These are phyloP conservation scores for Xenoacremonium recifei DNA, from an alignment of 2,329 filamentous ascomycete species.

Conservation along the genomic window DNA sequence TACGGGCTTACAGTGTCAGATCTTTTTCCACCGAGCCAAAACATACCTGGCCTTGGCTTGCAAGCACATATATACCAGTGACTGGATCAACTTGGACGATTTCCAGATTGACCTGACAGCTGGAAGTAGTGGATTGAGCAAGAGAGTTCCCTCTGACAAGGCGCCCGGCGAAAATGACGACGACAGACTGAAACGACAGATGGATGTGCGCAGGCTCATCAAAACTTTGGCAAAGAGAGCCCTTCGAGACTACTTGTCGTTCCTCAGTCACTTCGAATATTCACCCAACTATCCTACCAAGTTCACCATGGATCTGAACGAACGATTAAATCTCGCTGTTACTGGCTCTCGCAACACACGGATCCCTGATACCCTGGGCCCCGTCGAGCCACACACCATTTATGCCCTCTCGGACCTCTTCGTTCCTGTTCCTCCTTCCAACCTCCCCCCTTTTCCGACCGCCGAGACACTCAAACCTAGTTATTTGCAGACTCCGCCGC, in stretches of 20 bases:
- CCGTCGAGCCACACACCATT: conserved; percentile 34
- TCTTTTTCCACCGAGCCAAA: conserved; percentile 73
- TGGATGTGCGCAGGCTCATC: conserved; percentile 58
- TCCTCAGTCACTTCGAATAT: conserved; percentile 74
- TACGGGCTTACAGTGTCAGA: conserved; percentile 69
- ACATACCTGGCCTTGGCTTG: conserved; percentile 72
- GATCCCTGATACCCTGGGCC: conserved; percentile 27
- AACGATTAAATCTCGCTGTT: conserved; percentile 57
- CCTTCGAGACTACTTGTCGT: conserved; percentile 70
- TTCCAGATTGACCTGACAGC: conserved; percentile 5
- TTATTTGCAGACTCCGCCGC: conserved; percentile 31
- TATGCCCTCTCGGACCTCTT: conserved; percentile 64
- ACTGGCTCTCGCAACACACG: conserved; percentile 44
- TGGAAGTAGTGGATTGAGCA: not conserved
- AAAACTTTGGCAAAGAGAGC: conserved; percentile 74
- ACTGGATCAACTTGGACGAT: conserved; percentile 42
- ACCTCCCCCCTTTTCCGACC: conserved; percentile 66
- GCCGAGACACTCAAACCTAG: conserved; percentile 33
- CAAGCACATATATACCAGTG: conserved; percentile 47
- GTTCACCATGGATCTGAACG: conserved; percentile 54
- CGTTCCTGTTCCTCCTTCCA: conserved; percentile 61
- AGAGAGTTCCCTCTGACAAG: not conserved
- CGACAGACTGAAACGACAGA: conserved; percentile 6
- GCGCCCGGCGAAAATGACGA: not conserved
- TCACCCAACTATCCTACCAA: conserved; percentile 66